Base-by-base conservation (phyloP, 306 rosid species). In the Quillaja saponaria region DNA sequence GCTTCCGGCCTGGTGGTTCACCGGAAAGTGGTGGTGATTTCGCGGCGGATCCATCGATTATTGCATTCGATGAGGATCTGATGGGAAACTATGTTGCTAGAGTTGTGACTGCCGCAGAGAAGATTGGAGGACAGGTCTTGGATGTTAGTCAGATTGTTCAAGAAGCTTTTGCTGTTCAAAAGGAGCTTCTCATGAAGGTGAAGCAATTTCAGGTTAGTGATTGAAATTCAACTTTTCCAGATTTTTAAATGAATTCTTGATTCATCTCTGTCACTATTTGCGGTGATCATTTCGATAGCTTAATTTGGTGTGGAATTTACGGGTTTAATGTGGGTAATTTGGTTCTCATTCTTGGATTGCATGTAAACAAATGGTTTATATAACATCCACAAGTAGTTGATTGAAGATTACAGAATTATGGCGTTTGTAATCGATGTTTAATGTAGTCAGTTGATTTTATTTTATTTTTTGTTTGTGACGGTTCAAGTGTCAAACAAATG, bases 91-190 rank as follows among this genome's bases (percentile, higher is more conserved):
- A 66, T 59, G 28, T 91, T 39, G 78, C 64, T 49, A 84, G 79
- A 75, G 66, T 88, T 75, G 62, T 58, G 8, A 38, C 53, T 25
- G 87, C 95, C 3, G 96, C 96, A n/a, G 90, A 91, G 79, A 69
- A 66, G 66, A 85, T 91, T 50, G 96, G 97, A 44, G 97, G 95
- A 51, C 81, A 75, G 76, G 96, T 84, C 10, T 61, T 79, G 78
- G 87, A 78, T 12, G 76, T 62, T 17, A 78, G 95, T 8, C 73
- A 72, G 67, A 18, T 79, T 66, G 54, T 91, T 10, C 69, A 38
- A 51, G 83, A 91, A 58, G 97, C 96, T 53, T 91, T 91, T 58
- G 31, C 42, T 67, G 81, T 64, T 52, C 96, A 84, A 78, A 88
- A 73, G 69, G 84, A 82, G 72, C 95, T 91, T 49, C 72, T 91